phyloP scores from a whole-genome alignment of 345 rosid species.

The Camelina sativa region DNA sequence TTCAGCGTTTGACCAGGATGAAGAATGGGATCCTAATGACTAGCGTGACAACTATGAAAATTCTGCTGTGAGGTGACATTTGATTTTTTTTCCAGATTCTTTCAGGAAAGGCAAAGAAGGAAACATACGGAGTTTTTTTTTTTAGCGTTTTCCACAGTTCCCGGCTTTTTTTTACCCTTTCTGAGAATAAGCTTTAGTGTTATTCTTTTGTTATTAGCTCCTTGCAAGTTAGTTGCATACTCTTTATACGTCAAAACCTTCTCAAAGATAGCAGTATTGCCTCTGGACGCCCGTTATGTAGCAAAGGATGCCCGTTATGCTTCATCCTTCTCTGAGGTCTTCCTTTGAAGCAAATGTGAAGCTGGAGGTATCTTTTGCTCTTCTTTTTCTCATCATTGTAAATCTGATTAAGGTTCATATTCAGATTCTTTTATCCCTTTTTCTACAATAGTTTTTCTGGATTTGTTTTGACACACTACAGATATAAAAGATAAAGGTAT shows the following conservation, averaged over 20 bases:
- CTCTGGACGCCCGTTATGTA: slow-evolving; percentile 31
- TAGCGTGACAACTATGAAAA: slow-evolving; percentile 43
- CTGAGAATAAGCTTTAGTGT: slow-evolving; percentile 49
- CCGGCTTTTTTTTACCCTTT: slow-evolving; percentile 34
- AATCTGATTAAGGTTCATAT: slow-evolving; percentile 39
- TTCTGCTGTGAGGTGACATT: slow-evolving; percentile 34
- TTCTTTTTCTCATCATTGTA: slow-evolving; percentile 42
- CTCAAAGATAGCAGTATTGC: slow-evolving; percentile 40
- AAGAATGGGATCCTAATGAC: slow-evolving; percentile 97
- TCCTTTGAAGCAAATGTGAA: slow-evolving; percentile 38
- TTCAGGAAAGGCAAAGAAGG: slow-evolving; percentile 44
- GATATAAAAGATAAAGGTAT: slow-evolving; percentile 39
- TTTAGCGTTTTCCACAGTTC: slow-evolving; percentile 23
- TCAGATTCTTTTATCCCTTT: slow-evolving; percentile 42
- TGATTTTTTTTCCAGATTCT: slow-evolving; percentile 37
- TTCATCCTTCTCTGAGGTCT: slow-evolving; percentile 31
- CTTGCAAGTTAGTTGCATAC: slow-evolving; percentile 38
- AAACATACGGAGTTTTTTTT: slow-evolving; percentile 44
- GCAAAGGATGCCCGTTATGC: slow-evolving; percentile 18
- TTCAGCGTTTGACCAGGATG: slow-evolving; percentile 68
- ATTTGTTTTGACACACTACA: slow-evolving; percentile 41
- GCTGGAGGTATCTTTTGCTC: slow-evolving; percentile 40
- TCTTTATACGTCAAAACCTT: slow-evolving; percentile 41
- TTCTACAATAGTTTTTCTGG: slow-evolving; percentile 31
- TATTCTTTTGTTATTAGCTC: slow-evolving; percentile 54